These are phyloP conservation scores for Pseudogymnoascus sp. DNA, from an alignment of 2,329 filamentous ascomycete species.

Conservation along the genomic window DNA sequence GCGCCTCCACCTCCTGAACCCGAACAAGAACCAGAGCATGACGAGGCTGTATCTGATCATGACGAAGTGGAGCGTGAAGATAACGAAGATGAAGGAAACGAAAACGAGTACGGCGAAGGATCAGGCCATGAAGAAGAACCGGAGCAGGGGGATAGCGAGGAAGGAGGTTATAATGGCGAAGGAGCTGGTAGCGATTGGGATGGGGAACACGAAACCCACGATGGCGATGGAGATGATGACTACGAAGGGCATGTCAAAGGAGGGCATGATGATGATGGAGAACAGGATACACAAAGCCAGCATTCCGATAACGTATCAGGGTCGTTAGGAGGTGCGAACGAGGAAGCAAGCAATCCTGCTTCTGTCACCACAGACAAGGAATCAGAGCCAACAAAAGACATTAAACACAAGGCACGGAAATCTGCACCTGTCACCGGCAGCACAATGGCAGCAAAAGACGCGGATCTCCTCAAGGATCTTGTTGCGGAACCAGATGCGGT, in stretches of 20 bases:
- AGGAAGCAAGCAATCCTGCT: conserved; percentile 8
- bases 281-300: conserved; percentile 9
- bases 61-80: background rate
- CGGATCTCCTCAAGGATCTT: background rate
- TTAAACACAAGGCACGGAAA: background rate
- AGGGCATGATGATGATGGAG: conserved; percentile 6
- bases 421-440: background rate
- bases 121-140: background rate
- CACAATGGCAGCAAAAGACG: background rate
- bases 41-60: background rate
- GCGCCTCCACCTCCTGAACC: conserved; percentile 15
- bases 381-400: background rate
- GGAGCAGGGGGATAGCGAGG: background rate
- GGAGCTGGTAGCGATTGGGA: conserved; percentile 5
- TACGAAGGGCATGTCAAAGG: conserved; percentile 10
- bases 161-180: background rate
- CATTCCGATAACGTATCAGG: background rate
- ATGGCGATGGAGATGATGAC: conserved; percentile 9
- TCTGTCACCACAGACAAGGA: background rate
- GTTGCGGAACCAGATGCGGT: background rate
- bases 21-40: conserved; percentile 9
- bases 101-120: background rate
- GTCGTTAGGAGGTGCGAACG: background rate
- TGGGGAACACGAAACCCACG: conserved; percentile 9
- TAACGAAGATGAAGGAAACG: background rate